Evolutionary conservation across 1,139 yeast species (phyloP), one percentile per base, ranked within the genome.

Genomic region (Kluyveromyces sp.): DNA sequence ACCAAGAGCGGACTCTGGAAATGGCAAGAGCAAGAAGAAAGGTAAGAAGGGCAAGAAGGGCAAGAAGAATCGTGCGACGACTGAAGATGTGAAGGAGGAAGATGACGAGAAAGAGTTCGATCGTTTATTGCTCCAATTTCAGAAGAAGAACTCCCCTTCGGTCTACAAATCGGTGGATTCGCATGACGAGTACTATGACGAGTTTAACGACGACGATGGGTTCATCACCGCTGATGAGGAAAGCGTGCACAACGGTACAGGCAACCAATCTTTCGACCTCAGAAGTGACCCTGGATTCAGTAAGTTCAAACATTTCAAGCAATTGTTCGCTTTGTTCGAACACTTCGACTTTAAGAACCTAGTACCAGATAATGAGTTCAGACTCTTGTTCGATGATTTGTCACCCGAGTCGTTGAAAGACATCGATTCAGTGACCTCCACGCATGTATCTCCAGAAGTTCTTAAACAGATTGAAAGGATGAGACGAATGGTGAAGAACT

Each of bases 331-430:
- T 67, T 4, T 61, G 75, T 34, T 64, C 80, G 29, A 68, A 47
- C 20, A 71, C 11, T 60, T 80, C 6, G 69, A 76, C 37, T 61
- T 72, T 3, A 75, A 74, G 46, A 76, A 80, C 48, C 68, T 87
- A 38, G 94, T 87, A 58, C 85, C 94, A 2, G 95, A 86, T 55
- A 75, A 77, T 39, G 96, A 87, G 57, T 80, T 84, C 58, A 75
- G 77, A 43, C 70, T 73, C 47, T 65, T 87, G 39, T 86, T 87
- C 65, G 95, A 94, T 4, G 79, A 81, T 51, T 64, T 84, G 11
- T 81, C 92, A 0, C 61, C 74, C 12, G 83, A 80, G 37, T 78
- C 84, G 0, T 70, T 83, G 13, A 83, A 80, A 43, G 92, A 83
- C 60, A 89, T 87, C 0, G 85, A 83, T 51, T 73, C 83, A 6